phyloP scores from a whole-genome alignment of 2,329 filamentous ascomycete species.

The Fusarium sp. region DNA sequence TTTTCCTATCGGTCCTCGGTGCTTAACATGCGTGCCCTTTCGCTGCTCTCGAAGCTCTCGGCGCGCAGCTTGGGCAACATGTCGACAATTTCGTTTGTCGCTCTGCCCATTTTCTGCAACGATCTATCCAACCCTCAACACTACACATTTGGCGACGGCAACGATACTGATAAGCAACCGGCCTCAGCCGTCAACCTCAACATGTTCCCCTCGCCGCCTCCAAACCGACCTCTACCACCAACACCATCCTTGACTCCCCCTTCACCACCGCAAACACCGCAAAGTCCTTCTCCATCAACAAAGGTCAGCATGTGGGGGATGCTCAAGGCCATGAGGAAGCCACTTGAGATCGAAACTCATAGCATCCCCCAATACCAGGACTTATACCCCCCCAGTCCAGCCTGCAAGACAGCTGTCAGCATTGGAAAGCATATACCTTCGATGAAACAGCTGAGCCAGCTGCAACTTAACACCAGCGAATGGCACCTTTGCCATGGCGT shows the following conservation, averaged over 20 bases:
- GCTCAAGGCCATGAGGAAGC: background rate
- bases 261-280: background rate
- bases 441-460: background rate
- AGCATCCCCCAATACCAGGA: background rate
- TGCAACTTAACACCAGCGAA: background rate
- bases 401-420: background rate
- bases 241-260: background rate
- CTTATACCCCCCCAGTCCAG: background rate
- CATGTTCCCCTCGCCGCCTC: background rate
- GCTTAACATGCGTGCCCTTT: background rate
- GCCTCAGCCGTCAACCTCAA: background rate
- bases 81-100: background rate
- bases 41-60: background rate
- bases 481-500: background rate
- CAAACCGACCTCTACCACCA: background rate
- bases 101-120: background rate
- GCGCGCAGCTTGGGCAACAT: background rate
- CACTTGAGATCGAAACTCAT: background rate
- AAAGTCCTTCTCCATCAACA: background rate
- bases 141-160: background rate
- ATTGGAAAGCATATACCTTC: background rate
- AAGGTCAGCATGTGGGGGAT: background rate
- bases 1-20: background rate
- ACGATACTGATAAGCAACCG: background rate
- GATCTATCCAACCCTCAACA: background rate